Conservation (phyloP, 208 protist genomes). For the Trypanosoma rangeli region DNA sequence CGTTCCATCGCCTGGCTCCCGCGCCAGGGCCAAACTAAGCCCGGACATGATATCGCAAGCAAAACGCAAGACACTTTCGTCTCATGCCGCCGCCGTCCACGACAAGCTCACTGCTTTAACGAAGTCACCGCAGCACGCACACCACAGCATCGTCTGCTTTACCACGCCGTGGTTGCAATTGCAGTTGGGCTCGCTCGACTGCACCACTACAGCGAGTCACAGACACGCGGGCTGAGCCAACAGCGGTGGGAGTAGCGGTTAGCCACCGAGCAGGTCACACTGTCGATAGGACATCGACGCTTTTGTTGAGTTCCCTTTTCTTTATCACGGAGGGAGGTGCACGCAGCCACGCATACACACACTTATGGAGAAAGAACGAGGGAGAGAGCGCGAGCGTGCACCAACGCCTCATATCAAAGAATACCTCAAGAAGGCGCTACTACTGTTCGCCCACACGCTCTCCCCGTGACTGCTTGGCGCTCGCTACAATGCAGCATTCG, state of each 20-base stretch:
- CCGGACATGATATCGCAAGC: constrained; percentile 10
- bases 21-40: background rate
- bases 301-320: background rate
- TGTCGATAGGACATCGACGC: background rate
- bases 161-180: constrained; percentile 41
- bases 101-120: background rate
- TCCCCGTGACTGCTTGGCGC: background rate
- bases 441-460: background rate
- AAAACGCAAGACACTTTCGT: background rate
- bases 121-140: constrained; percentile 30
- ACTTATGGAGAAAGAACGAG: background rate
- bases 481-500: background rate
- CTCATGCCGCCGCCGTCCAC: background rate
- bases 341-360: background rate
- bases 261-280: background rate
- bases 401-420: background rate
- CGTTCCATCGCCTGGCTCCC: background rate
- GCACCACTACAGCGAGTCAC: background rate
- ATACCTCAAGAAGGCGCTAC: no score
- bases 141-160: constrained; percentile 11
- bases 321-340: background rate
- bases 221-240: background rate
- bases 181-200: constrained; percentile 14
- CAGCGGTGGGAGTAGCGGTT: background rate
- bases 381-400: background rate